A percentile compares a stretch with the other conserved stretches of the same genome.
These are phyloP conservation scores for Tylopilus rubrobrunneus DNA, from an alignment of 768 basidiomycete genomes.

Conservation along the genomic window DNA sequence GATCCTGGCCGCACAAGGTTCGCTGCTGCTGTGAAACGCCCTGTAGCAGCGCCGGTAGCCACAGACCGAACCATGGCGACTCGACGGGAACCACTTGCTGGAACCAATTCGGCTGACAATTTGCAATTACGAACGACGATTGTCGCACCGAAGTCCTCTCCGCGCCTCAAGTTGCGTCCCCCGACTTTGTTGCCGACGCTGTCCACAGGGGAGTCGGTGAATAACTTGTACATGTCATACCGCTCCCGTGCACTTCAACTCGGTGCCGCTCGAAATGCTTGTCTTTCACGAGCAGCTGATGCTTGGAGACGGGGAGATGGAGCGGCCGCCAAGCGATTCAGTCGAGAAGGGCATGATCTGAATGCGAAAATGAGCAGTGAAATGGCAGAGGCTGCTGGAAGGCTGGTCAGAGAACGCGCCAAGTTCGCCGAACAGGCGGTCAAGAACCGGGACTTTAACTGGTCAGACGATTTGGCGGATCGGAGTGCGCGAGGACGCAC, in stretches of 20 bases:
- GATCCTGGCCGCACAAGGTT: constrained; percentile 92
- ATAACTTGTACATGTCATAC: constrained; percentile 82
- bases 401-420: constrained; percentile 80
- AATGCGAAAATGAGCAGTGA: constrained; percentile 89
- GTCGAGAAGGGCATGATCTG: constrained; percentile 88
- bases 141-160: constrained; percentile 77
- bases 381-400: constrained; percentile 80
- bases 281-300: constrained; percentile 90
- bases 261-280: constrained; percentile 91
- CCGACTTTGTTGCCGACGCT: constrained; percentile 86
- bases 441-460: constrained; percentile 59
- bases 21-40: constrained; percentile 83
- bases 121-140: constrained; percentile 64
- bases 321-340: constrained; percentile 92
- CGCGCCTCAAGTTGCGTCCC: constrained; percentile 78
- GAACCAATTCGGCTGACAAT: constrained; percentile 47
- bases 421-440: constrained; percentile 74
- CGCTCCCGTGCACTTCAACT: constrained; percentile 86
- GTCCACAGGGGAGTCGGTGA: constrained; percentile 78
- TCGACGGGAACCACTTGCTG: constrained; percentile 56
- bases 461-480: constrained; percentile 85
- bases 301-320: constrained; percentile 96
- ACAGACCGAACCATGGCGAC: constrained; percentile 41
- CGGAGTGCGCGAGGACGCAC: constrained; percentile 66
- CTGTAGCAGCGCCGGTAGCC: constrained; percentile 28